A percentile compares a stretch with the other conserved stretches of the same genome.
These are phyloP conservation scores for Acacia pycnantha DNA, from an alignment of 331 rosid genomes.

Conservation along the genomic window DNA sequence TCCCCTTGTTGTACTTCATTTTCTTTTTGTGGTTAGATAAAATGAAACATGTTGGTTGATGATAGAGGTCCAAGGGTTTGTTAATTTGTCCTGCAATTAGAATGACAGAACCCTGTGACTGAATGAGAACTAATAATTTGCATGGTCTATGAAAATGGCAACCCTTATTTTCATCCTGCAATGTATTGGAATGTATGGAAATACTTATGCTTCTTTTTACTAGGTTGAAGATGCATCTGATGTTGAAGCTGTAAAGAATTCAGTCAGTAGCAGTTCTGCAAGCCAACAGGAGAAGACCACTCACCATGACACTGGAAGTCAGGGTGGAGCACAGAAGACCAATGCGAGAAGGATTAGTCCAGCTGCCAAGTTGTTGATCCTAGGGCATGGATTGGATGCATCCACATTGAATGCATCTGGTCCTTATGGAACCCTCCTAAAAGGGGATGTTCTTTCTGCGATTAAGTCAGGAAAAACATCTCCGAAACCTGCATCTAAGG, in stretches of 20 bases:
- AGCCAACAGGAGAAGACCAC: slow-evolving; percentile 55
- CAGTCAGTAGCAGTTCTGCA: slow-evolving; percentile 46
- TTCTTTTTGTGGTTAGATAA: slow-evolving; percentile 18
- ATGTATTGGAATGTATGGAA: slow-evolving; percentile 26
- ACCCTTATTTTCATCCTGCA: slow-evolving; percentile 18
- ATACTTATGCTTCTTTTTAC: slow-evolving; percentile 26
- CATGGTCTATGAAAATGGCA: slow-evolving; percentile 9
- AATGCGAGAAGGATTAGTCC: slow-evolving; percentile 73
- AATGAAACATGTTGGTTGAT: slow-evolving; percentile 18
- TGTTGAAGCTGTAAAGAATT: slow-evolving; percentile 68
- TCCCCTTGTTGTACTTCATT: neutral
- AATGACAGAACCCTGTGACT: too few species aligned
- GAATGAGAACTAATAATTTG: too few species aligned
- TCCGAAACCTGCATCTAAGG: slow-evolving; percentile 58
- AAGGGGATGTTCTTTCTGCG: slow-evolving; percentile 89
- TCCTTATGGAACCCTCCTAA: slow-evolving; percentile 73
- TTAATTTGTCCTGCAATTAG: too few species aligned
- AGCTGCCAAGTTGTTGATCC: slow-evolving; percentile 80
- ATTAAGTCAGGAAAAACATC: slow-evolving; percentile 73
- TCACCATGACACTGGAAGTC: slow-evolving; percentile 40
- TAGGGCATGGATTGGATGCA: slow-evolving; percentile 78
- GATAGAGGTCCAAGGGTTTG: slow-evolving; percentile 11
- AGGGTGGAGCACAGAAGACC: slow-evolving; percentile 42
- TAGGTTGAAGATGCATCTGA: slow-evolving; percentile 89
- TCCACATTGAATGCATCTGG: slow-evolving; percentile 81